These are phyloP conservation scores for Sphaerulina musiva DNA, from an alignment of 2,329 filamentous ascomycete genomes.

Conservation along the genomic window DNA sequence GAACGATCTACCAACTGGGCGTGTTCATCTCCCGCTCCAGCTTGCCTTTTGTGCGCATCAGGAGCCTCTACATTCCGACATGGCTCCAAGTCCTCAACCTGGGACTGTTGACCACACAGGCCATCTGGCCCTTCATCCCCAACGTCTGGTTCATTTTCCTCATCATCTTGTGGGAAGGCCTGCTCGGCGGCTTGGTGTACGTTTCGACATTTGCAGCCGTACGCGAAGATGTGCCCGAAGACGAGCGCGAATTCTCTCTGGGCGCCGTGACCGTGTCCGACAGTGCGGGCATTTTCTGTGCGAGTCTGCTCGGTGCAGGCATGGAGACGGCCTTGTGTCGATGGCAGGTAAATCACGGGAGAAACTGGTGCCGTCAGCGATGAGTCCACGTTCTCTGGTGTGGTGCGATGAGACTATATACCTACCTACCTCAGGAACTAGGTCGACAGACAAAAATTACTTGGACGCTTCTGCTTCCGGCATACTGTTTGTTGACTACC, in stretches of 20 bases:
- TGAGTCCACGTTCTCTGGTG: constrained; percentile 7
- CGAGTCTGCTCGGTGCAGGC: constrained; percentile 73
- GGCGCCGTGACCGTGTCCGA: constrained; percentile 88
- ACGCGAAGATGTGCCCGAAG: constrained; percentile 67
- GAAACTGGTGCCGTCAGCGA: constrained; percentile 48
- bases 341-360: constrained; percentile 76
- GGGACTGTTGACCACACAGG: constrained; percentile 64
- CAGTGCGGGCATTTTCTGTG: constrained; percentile 81
- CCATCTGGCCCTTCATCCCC: constrained; percentile 68
- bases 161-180: constrained; percentile 87
- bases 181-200: constrained; percentile 86
- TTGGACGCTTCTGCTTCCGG: too few relatives aligned
- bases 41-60: constrained; percentile 77
- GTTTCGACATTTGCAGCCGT: constrained; percentile 96
- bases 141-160: constrained; percentile 78
- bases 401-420: too few relatives aligned
- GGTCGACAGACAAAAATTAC: too few relatives aligned
- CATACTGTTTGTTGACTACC: too few relatives aligned
- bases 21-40: constrained; percentile 93
- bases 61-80: constrained; percentile 72
- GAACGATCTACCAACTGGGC: constrained; percentile 87
- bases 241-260: constrained; percentile 84
- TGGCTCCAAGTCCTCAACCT: constrained; percentile 78
- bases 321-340: constrained; percentile 76
- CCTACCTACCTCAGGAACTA: too few relatives aligned